A percentile compares a stretch with the other conserved stretches of the same genome.
These are phyloP conservation scores for Boletus eberwhitei DNA, from an alignment of 768 basidiomycete species.

Conservation along the genomic window DNA sequence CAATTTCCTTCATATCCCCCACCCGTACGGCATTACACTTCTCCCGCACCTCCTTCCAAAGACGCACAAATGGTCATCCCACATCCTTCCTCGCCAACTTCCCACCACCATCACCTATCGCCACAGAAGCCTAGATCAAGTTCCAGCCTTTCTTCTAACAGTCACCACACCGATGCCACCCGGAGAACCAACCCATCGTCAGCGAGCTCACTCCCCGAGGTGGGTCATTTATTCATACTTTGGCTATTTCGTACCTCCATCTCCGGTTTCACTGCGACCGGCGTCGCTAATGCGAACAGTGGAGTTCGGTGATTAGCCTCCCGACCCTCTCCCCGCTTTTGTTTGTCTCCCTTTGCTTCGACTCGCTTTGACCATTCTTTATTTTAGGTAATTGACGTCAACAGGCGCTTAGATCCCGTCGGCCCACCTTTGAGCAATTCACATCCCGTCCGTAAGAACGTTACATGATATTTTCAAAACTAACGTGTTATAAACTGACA, in stretches of 20 bases:
- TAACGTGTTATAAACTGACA: conserved; percentile 25
- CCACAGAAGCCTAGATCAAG: conserved; percentile 28
- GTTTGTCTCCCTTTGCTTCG: conserved; percentile 9
- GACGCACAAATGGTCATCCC: conserved; percentile 3
- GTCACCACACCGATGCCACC: conserved; percentile 27
- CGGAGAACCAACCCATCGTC: conserved; percentile 27
- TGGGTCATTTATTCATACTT: conserved; percentile 14
- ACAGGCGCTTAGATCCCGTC: conserved; percentile 18
- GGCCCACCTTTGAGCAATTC: conserved; percentile 6
- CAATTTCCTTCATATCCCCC: conserved; percentile 30
- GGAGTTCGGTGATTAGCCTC: conserved; percentile 20
- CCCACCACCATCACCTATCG: conserved; percentile 9
- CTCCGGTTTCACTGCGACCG: conserved; percentile 16
- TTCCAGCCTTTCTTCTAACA: conserved; percentile 20
- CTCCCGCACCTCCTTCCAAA: conserved; percentile 20
- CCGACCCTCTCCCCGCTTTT: conserved; percentile 14
- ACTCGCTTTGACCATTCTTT: conserved; percentile 7
- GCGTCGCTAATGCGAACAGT: conserved; percentile 10
- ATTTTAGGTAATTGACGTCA: conserved; percentile 31
- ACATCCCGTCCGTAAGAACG: conserved; percentile 19
- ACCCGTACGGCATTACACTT: conserved; percentile 20
- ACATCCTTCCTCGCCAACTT: conserved; percentile 3
- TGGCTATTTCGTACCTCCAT: conserved; percentile 2
- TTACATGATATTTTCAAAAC: conserved; percentile 9
- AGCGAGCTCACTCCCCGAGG: conserved; percentile 26